Evolutionary conservation across 2,329 filamentous ascomycete species (phyloP).

Genomic region (Nemania abortiva): DNA sequence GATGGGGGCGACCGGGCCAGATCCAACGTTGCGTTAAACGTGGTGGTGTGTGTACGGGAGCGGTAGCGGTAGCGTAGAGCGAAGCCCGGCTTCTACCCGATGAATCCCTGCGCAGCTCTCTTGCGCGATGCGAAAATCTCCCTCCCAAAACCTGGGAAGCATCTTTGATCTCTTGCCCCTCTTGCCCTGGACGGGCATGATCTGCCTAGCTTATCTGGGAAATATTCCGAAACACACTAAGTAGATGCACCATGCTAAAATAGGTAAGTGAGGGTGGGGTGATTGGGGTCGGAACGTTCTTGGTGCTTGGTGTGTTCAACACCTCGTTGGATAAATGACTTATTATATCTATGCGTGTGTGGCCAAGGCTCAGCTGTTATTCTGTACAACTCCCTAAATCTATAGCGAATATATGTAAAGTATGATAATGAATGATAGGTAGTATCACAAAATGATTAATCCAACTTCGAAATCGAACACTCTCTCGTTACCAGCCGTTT

Average conservation of each 20-base stretch:
- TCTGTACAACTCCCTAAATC: too few species aligned
- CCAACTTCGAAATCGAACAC: neutral
- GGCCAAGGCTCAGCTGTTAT: too few species aligned
- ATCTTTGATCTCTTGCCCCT: neutral
- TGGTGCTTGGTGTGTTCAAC: neutral
- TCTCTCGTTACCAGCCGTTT: neutral
- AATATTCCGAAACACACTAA: constrained; percentile 32
- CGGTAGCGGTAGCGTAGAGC: neutral
- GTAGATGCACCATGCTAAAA: neutral
- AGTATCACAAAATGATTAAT: neutral
- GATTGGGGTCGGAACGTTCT: neutral
- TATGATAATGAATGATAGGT: neutral
- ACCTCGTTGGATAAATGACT: too few species aligned
- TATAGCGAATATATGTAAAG: neutral
- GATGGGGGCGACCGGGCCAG: constrained; percentile 25
- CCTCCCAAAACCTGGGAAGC: neutral
- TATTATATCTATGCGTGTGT: too few species aligned
- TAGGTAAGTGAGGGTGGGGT: neutral
- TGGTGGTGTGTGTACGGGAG: neutral
- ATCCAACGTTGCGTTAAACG: constrained; percentile 8
- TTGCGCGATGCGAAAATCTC: neutral
- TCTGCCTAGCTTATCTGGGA: constrained; percentile 29
- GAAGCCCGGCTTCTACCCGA: constrained; percentile 23
- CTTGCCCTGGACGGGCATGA: constrained; percentile 28
- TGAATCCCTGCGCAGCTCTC: constrained; percentile 21